A percentile compares a stretch with the other conserved stretches of the same genome.
Conservation (phyloP, 2,329 filamentous ascomycete species). For the Botryotinia calthae region DNA sequence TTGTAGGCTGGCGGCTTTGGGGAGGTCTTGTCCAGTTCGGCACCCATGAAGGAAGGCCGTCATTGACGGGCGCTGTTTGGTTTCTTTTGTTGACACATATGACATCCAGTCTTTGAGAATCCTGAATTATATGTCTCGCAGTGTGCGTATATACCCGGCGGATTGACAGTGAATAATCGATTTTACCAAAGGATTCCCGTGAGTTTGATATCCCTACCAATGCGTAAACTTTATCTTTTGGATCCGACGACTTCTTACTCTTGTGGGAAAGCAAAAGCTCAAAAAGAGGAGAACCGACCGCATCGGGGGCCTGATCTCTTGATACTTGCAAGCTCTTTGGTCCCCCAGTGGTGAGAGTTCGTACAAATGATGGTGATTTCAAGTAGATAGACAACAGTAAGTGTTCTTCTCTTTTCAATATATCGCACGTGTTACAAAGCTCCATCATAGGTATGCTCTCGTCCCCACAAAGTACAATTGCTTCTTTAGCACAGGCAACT, state of each 20-base stretch:
- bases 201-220: constrained; percentile 33
- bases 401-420: constrained; percentile 24
- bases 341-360: constrained; percentile 30
- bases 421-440: constrained; percentile 35
- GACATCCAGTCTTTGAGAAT: constrained; percentile 29
- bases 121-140: constrained; percentile 31
- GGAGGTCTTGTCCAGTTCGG: constrained; percentile 33
- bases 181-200: constrained; percentile 26
- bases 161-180: constrained; percentile 31
- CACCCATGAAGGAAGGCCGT: constrained; percentile 31
- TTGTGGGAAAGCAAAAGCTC: constrained; percentile 34
- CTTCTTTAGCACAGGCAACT: constrained; percentile 40
- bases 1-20: constrained; percentile 14
- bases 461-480: constrained; percentile 41
- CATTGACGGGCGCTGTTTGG: constrained; percentile 24
- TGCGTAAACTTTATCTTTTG: constrained; percentile 36
- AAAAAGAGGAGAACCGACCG: constrained; percentile 27
- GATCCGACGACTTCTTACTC: constrained; percentile 35
- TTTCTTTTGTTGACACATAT: constrained; percentile 35
- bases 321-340: constrained; percentile 32
- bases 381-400: constrained; percentile 27
- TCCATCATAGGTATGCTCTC: constrained; percentile 41
- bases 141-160: constrained; percentile 31
- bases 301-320: constrained; percentile 24
- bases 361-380: constrained; percentile 24